phyloP scores from a whole-genome alignment of 805 yeast genomes.

The Yarrowia sp. region DNA sequence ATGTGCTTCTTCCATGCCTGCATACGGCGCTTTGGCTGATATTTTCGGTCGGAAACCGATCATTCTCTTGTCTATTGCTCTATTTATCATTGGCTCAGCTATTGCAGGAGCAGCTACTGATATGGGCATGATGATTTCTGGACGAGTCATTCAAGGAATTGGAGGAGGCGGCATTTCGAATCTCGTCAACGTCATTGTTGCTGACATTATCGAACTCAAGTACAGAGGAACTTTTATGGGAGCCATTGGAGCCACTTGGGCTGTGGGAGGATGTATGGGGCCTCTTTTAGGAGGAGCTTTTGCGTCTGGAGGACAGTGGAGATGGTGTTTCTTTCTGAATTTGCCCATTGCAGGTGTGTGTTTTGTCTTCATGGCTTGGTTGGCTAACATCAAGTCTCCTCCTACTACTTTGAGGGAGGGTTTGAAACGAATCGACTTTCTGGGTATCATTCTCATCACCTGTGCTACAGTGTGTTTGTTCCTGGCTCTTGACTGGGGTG shows the following conservation, averaged over 20 bases:
- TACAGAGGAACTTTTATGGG: constrained; percentile 83
- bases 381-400: constrained; percentile 42
- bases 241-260: constrained; percentile 42
- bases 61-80: constrained; percentile 41
- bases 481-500: constrained; percentile 56
- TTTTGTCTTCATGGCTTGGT: constrained; percentile 33
- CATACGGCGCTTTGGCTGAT: constrained; percentile 62
- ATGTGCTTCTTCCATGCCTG: constrained; percentile 60
- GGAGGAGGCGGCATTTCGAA: constrained; percentile 88
- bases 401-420: constrained; percentile 44
- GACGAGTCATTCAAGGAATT: constrained; percentile 76
- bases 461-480: constrained; percentile 45
- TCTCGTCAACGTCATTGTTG: constrained; percentile 67
- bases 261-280: constrained; percentile 47
- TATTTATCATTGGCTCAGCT: constrained; percentile 46
- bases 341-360: constrained; percentile 44
- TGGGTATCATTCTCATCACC: constrained; percentile 49
- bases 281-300: constrained; percentile 58
- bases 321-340: constrained; percentile 52
- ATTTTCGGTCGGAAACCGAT: constrained; percentile 43
- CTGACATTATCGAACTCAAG: constrained; percentile 73
- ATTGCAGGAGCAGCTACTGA: constrained; percentile 44
- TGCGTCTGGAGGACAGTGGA: constrained; percentile 49
- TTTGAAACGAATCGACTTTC: constrained; percentile 50
- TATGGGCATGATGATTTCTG: constrained; percentile 64